Evolutionary conservation across 2,329 filamentous ascomycete species (phyloP), one percentile per base, ranked within the genome.

Genomic region (Drechmeria coniospora): DNA sequence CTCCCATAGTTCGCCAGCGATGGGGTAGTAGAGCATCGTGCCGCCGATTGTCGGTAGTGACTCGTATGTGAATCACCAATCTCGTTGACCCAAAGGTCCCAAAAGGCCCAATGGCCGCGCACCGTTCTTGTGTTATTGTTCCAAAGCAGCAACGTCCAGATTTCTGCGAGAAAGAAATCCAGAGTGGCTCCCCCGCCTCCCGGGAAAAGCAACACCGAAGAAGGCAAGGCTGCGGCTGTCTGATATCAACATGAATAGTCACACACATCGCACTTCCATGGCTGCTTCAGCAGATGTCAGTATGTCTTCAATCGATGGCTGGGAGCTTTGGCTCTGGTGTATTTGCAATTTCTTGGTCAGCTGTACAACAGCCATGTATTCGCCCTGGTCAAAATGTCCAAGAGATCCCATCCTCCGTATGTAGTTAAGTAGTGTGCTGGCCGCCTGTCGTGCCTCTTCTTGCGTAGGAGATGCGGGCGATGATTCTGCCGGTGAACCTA

Each of bases 271-370:
- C 5, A 39, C 42, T 30, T 50, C 47, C 45, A 47, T 50, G 31
- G 42, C 41, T 12, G 42, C 29, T 1, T 45, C 38, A 5, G 45
- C 15, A 25, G 43, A 27, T 21, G 41, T 30, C 12, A 47, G 39
- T 47, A 64, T 56, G 46, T 71, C 66, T 4, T 51, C 63, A 28
- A 67, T 53, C 3, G 50, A 43, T 3, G 42, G 37, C 8, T 49
- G 39, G 2, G 40, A 39, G 12, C 45, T 37, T 23, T 55, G 50
- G 12, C 50, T 51, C 30, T 73, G 67, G 25, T 79, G 70, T 20
- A 92, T 59, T 34, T 80, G 74, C 17, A 93, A 63, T 53, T 87
- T 92, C 51, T 92, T 79, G 49, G 86, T 87, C 37, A 94, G 57
- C 47, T 83, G 82, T 12, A 82, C 65, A 26, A 94, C 74, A 3